phyloP scores from a whole-genome alignment of 108 stramenopile species.

The Pelagomonas calceolata region DNA sequence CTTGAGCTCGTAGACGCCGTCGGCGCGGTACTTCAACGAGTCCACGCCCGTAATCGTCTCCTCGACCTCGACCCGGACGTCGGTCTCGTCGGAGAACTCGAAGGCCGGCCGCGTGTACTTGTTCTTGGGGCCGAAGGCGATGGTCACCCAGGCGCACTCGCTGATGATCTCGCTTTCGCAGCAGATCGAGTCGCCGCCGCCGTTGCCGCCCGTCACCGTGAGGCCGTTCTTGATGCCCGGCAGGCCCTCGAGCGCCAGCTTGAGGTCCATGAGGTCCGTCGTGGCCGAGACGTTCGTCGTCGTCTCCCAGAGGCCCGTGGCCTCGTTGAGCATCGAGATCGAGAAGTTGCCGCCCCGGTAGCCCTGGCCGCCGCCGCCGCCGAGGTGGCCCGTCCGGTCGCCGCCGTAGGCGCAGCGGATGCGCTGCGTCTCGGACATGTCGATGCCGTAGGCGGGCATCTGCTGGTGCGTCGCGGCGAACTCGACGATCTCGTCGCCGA shows the following conservation, averaged over 20 bases:
- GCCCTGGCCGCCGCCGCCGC: too few relatives aligned
- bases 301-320: neutral
- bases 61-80: neutral
- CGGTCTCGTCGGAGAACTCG: neutral
- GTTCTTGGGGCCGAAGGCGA: slow-evolving; percentile 13
- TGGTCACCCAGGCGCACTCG: neutral
- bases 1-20: slow-evolving; percentile 41
- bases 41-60: slow-evolving; percentile 37
- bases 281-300: too few relatives aligned
- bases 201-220: slow-evolving; percentile 6
- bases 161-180: slow-evolving; percentile 7
- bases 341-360: neutral
- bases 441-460: slow-evolving; percentile 28
- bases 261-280: neutral
- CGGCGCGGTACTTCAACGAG: slow-evolving; percentile 33
- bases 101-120: slow-evolving; percentile 12
- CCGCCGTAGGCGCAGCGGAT: slow-evolving; percentile 28
- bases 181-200: slow-evolving; percentile 15
- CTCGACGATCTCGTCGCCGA: slow-evolving; percentile 26
- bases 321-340: neutral
- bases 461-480: slow-evolving; percentile 34
- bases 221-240: neutral
- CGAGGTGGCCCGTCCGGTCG: slow-evolving; percentile 12
- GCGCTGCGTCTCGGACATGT: slow-evolving; percentile 44
- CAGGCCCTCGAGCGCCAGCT: neutral